phyloP scores from a whole-genome alignment of 306 rosid genomes.

The Lathyrus aphaca region DNA sequence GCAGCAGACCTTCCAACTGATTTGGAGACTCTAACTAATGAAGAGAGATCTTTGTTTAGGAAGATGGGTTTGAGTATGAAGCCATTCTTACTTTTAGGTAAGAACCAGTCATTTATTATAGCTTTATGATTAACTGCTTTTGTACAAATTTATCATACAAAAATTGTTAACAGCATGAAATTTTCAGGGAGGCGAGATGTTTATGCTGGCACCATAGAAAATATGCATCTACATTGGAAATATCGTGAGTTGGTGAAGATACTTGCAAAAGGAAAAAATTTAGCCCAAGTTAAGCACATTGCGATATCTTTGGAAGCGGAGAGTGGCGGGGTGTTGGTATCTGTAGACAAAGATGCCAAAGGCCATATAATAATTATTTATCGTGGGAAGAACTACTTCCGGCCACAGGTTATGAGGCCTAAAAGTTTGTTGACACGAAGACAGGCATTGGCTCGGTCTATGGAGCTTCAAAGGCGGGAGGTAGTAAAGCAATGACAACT shows the following conservation, averaged over 20 bases:
- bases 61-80: conserved; percentile 94
- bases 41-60: conserved; percentile 81
- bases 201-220: conserved; percentile 87
- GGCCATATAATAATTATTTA: conserved; percentile 74
- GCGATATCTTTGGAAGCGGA: conserved; percentile 95
- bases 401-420: conserved; percentile 68
- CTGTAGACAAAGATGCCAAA: conserved; percentile 74
- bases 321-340: conserved; percentile 88
- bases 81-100: conserved; percentile 83
- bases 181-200: conserved; percentile 80
- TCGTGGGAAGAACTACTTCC: conserved; percentile 86
- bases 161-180: conserved; percentile 20
- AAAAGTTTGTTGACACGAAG: conserved; percentile 72
- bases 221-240: conserved; percentile 98
- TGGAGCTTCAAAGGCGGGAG: conserved; percentile 88
- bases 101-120: conserved; percentile 29
- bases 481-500: conserved; percentile 47
- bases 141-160: conserved; percentile 33
- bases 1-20: conserved; percentile 84
- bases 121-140: conserved; percentile 35
- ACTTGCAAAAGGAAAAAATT: conserved; percentile 70
- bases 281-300: conserved; percentile 73
- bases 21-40: conserved; percentile 80
- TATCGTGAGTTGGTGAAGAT: conserved; percentile 86
- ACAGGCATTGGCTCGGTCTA: conserved; percentile 80